Conservation (phyloP, 2,329 filamentous ascomycete species). For the Monosporascus sp. region DNA sequence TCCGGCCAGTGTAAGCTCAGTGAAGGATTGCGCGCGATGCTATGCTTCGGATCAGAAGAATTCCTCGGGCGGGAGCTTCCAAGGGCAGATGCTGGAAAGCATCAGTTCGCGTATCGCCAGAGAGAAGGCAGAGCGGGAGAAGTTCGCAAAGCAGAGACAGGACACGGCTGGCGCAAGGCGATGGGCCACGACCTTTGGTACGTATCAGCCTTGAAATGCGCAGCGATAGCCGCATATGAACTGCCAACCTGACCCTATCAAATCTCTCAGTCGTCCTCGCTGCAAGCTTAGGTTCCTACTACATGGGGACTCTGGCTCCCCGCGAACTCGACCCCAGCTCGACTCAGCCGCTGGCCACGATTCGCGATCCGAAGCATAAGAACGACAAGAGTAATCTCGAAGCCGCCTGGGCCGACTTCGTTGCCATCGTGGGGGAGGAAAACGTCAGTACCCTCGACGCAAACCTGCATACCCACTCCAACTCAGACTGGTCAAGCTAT, state of each 20-base stretch:
- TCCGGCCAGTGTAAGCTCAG: constrained; percentile 9
- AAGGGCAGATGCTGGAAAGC: constrained; percentile 56
- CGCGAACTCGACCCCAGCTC: constrained; percentile 47
- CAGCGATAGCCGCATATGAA: neutral
- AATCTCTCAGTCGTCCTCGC: constrained; percentile 43
- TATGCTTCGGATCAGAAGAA: constrained; percentile 27
- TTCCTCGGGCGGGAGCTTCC: constrained; percentile 39
- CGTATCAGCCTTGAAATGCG: constrained; percentile 11
- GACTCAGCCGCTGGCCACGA: constrained; percentile 52
- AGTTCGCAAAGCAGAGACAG: constrained; percentile 38
- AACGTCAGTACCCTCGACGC: constrained; percentile 56
- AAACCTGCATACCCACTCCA: constrained; percentile 52
- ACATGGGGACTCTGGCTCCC: constrained; percentile 51
- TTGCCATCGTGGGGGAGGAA: constrained; percentile 57
- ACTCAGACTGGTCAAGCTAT: constrained; percentile 61
- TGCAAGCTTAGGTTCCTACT: constrained; percentile 50
- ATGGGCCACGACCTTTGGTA: constrained; percentile 52
- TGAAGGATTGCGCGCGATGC: constrained; percentile 9
- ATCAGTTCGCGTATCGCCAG: constrained; percentile 48
- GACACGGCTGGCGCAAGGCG: constrained; percentile 36
- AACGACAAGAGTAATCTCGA: constrained; percentile 58
- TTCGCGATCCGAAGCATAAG: constrained; percentile 50
- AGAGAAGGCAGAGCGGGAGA: constrained; percentile 49
- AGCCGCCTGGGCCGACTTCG: constrained; percentile 66
- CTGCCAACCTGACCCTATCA: neutral